Evolutionary conservation across 2,329 filamentous ascomycete species (phyloP).

Genomic region (Pseudogymnoascus sp.): DNA sequence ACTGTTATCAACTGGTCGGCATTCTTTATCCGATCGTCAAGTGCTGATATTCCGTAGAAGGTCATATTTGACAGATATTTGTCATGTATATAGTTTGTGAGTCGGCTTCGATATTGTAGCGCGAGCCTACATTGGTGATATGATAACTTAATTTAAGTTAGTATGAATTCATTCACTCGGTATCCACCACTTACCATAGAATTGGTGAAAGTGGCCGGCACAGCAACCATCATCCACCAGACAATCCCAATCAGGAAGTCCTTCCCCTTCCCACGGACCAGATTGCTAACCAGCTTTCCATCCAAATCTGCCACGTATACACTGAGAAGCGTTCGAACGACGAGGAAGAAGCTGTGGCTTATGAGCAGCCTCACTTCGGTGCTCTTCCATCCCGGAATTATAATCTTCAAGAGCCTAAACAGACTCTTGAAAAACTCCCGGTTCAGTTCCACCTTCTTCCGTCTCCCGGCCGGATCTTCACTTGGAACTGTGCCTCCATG

Average conservation of each 20-base stretch:
- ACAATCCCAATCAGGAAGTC: slow-evolving; percentile 83
- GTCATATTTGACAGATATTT: slow-evolving; percentile 96
- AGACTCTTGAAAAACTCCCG: slow-evolving; percentile 67
- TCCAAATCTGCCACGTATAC: slow-evolving; percentile 95
- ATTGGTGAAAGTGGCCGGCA: slow-evolving; percentile 96
- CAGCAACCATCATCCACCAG: slow-evolving; percentile 97
- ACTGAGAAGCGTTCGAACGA: slow-evolving; percentile 84
- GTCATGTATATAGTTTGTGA: slow-evolving; percentile 93
- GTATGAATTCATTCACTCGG: neutral
- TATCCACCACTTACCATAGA: slow-evolving; percentile 66
- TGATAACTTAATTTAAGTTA: slow-evolving; percentile 54
- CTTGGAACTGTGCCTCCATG: slow-evolving; percentile 43
- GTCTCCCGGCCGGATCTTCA: slow-evolving; percentile 33
- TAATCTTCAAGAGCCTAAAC: slow-evolving; percentile 71
- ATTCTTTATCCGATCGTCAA: slow-evolving; percentile 97
- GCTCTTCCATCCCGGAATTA: slow-evolving; percentile 82
- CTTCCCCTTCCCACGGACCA: slow-evolving; percentile 84
- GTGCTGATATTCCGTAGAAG: slow-evolving; percentile 89
- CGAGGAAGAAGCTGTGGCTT: slow-evolving; percentile 88
- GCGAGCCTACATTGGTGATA: slow-evolving; percentile 96
- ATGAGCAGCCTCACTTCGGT: slow-evolving; percentile 80
- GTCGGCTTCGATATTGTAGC: slow-evolving; percentile 80
- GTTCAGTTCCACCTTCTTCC: slow-evolving; percentile 86
- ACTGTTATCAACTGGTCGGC: slow-evolving; percentile 96
- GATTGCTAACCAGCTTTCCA: slow-evolving; percentile 80